Base-by-base conservation (phyloP, 2,329 filamentous ascomycete species). In the Aspergillus fijiensis region DNA sequence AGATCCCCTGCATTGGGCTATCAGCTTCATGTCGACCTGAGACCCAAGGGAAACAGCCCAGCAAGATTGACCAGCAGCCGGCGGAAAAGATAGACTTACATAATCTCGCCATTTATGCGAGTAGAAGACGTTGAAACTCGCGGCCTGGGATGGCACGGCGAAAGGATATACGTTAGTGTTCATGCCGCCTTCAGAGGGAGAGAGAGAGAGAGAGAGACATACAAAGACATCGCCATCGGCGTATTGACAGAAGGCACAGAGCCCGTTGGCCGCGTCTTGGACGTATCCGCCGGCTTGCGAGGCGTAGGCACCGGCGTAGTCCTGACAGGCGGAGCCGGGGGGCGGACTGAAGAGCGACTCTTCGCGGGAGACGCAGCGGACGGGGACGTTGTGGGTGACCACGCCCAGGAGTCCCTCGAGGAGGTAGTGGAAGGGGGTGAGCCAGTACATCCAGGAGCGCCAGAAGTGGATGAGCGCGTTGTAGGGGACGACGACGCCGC, bases 401-500 rank as follows among this genome's bases (percentile, higher is more conserved):
- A 83, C 81, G 0, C 79, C 84, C 1, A 91, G 77, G 55, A 89
- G 81, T 0, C 81, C 86, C 67, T 88, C 85, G 2, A 91, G 74
- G 0, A 89, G 79, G 65, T 90, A 90, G 62, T 85, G 83, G 73
- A 89, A 89, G 0, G 88, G 88, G 0, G 87, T 86, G 23, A 90
- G 78, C 74, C 84, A 85, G 72, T 90, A 89, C 84, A 88, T 85
- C 82, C 82, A 86, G 7, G 74, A 74, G 14, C 80, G 77, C 89
- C 89, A 92, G 74, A 92, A 92, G 0, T 73, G 66, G 9, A 86
- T 83, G 23, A 92, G 81, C 27, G 82, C 81, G 0, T 68, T 67
- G 63, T 88, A 90, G 0, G 89, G 89, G 0, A 92, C 89, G 5
- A 91, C 79, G 1, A 92, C 88, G 63, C 90, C 90, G 66, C 89